Base-by-base conservation (phyloP, 23 red algal species). In the Gracilaria domingensis region DNA sequence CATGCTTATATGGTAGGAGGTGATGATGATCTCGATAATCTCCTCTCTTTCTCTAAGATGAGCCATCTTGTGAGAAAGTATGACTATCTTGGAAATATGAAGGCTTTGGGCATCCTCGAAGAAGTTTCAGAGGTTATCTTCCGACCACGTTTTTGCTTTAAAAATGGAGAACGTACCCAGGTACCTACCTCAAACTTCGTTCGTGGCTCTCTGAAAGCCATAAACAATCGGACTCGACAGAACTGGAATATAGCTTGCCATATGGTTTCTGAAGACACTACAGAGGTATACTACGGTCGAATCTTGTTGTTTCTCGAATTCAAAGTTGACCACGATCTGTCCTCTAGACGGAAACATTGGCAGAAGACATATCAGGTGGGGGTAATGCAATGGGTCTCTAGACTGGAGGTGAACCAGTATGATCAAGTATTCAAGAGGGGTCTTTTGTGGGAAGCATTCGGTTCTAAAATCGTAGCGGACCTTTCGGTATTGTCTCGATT, bases 21-120 rank as follows among this genome's bases (percentile, higher is more conserved):
- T 14, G 38, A 79, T 4, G 9, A 47, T 4, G 28, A 56, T 17
- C 23, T 56, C 6, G 74, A 79, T 79, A 5, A 26, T 50, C 6
- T 54, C 1, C 21, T 79, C 51, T 56, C 50, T 4, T 3, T 2
- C 12, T 42, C 8, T n/a, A 7, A 53, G 37, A 51, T 53, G 26
- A 79, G 23, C 50, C 51, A 79, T 30, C 39, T 79, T 25, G 42
- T 79, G 37, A 3, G 74, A 9, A 47, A 79, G 42, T 79, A 79
- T 23, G 74, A 79, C 4, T 7, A 5, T 8, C 14, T 79, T 4
- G 38, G 9, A 51, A 6, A 8, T 14, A 3, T 8, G 26, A 39
- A 79, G 26, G 74, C 74, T 9, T 5, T 54, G 21, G 11, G 12
- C 14, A 28, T 79, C 51, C 26, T 47, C 14, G 74, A 79, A 54